A percentile compares a stretch with the other conserved stretches of the same genome.
phyloP scores from a whole-genome alignment of 192 early-diverging fungal genomes.

The Mortierella claussenii region DNA sequence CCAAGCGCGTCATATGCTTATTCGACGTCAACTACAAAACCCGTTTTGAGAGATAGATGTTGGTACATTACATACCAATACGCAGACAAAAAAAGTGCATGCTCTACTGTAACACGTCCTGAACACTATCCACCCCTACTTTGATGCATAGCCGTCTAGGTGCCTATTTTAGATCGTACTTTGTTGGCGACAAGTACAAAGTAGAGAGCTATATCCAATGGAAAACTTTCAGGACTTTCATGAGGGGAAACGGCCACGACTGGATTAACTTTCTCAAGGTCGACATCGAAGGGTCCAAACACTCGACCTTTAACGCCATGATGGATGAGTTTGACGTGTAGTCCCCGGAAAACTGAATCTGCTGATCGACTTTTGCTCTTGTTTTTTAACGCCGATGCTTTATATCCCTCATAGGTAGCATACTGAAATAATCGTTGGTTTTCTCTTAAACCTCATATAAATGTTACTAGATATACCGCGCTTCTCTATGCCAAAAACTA shows the following conservation, averaged over 20 bases:
- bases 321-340: conserved; percentile 36
- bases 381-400: no score
- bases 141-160: conserved; percentile 7
- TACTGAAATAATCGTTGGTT: no score
- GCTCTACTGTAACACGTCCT: conserved; percentile 12
- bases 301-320: conserved; percentile 12
- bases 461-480: no score
- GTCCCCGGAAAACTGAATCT: no score
- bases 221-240: conserved; percentile 25
- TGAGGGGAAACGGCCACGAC: conserved; percentile 28
- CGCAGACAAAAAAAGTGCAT: conserved; percentile 41
- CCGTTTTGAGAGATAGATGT: conserved; percentile 40
- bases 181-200: conserved; percentile 20
- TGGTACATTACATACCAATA: conserved; percentile 35
- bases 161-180: conserved; percentile 30
- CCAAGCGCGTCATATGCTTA: conserved; percentile 42
- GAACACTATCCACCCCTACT: conserved; percentile 3
- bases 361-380: no score
- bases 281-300: conserved; percentile 24
- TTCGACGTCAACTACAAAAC: conserved; percentile 44
- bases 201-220: conserved; percentile 11
- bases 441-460: no score
- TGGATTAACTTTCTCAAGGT: conserved; percentile 37
- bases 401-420: no score
- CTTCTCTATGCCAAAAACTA: no score